Conservation (phyloP, 2,329 filamentous ascomycete species). For the Leptographium galeiforme region DNA sequence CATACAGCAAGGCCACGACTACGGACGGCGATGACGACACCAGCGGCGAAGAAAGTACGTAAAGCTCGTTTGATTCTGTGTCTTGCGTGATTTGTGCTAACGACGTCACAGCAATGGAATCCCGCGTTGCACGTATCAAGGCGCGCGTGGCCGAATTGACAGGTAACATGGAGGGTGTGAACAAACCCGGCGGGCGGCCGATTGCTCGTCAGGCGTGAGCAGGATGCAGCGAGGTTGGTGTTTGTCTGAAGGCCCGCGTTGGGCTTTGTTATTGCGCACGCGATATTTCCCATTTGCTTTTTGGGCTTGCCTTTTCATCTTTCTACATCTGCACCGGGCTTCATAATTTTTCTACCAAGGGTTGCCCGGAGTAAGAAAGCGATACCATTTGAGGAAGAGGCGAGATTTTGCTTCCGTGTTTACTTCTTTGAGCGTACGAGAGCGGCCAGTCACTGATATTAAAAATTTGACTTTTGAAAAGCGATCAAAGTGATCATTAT, state of each 20-base stretch:
- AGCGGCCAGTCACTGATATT: not conserved
- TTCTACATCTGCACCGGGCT: not conserved
- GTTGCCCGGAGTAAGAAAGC: not conserved
- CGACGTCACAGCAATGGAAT: conserved; percentile 66
- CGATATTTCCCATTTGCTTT: not conserved
- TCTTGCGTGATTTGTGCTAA: conserved; percentile 11
- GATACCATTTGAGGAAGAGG: not conserved
- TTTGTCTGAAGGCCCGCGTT: not conserved
- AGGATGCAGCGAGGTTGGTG: not conserved
- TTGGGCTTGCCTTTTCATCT: not conserved
- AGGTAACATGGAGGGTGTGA: conserved; percentile 57
- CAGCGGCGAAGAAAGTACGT: conserved; percentile 90
- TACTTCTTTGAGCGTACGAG: not conserved
- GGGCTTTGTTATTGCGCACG: not conserved
- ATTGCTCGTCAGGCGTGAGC: not conserved
- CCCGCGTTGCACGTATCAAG: conserved; percentile 93
- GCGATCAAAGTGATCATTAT: not conserved
- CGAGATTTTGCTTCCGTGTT: not conserved
- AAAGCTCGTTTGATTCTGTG: not conserved
- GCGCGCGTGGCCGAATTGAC: conserved; percentile 91
- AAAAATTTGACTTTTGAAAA: not conserved
- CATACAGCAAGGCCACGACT: conserved; percentile 28
- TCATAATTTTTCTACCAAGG: not conserved
- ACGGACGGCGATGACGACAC: conserved; percentile 65
- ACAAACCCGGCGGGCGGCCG: conserved; percentile 19